phyloP scores from a whole-genome alignment of 2,329 filamentous ascomycete genomes.

The Coleophoma crateriformis region DNA sequence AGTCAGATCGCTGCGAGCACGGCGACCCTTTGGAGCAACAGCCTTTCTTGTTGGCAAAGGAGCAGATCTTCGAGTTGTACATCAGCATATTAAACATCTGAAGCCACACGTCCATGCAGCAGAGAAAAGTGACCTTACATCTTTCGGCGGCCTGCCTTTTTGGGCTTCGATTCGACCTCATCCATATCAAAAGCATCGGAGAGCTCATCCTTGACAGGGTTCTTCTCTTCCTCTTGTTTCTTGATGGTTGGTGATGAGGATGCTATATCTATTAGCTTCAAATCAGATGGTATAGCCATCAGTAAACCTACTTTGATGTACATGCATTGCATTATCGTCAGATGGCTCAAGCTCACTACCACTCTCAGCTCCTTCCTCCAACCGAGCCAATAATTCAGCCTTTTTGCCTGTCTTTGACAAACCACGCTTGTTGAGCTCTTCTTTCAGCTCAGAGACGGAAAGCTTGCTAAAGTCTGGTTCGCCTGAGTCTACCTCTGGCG shows the following conservation, averaged over 20 bases:
- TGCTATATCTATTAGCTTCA: too few relatives aligned
- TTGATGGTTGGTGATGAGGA: too few relatives aligned
- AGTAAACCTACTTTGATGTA: neutral
- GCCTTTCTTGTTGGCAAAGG: too few relatives aligned
- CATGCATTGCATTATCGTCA: neutral
- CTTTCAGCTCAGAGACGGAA: neutral
- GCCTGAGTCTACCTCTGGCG: neutral
- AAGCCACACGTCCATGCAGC: too few relatives aligned
- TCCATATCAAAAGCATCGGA: neutral
- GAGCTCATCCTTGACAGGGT: neutral
- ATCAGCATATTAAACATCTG: too few relatives aligned
- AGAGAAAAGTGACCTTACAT: too few relatives aligned
- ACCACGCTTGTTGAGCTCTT: neutral
- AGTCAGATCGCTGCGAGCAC: too few relatives aligned
- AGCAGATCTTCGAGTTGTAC: too few relatives aligned
- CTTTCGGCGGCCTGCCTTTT: too few relatives aligned
- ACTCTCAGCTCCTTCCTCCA: slow-evolving; percentile 10
- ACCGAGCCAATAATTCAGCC: slow-evolving; percentile 12
- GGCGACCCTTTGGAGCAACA: too few relatives aligned
- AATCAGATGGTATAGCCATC: neutral
- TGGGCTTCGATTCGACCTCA: neutral
- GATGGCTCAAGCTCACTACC: neutral
- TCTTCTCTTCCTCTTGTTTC: too few relatives aligned
- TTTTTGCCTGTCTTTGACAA: slow-evolving; percentile 6
- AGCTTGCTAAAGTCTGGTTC: neutral